Percentiles rank a stretch among this genome's conserved stretches.
Evolutionary conservation across 2,329 filamentous ascomycete genomes (phyloP).

Genomic region (Pseudopyrenochaeta lycopersici): DNA sequence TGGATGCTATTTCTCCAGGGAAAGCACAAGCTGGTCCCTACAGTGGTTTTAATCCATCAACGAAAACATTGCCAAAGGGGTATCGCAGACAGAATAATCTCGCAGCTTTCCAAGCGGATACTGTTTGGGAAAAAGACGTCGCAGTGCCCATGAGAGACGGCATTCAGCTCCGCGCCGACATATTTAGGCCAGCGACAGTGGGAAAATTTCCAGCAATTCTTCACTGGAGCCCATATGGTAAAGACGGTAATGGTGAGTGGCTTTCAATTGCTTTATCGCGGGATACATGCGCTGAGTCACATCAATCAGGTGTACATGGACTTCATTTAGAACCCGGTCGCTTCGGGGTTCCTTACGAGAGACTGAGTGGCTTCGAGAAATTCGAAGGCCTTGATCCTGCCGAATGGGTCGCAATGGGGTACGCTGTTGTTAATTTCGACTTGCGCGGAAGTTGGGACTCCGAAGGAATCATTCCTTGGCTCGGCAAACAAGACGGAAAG

Average conservation of each 20-base stretch:
- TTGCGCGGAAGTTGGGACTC: slow-evolving; percentile 31
- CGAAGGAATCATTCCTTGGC: slow-evolving; percentile 31
- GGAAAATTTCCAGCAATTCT: slow-evolving; percentile 53
- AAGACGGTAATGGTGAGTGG: slow-evolving; percentile 22
- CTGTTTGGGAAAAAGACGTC: neutral
- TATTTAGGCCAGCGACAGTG: slow-evolving; percentile 19
- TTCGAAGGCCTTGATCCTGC: slow-evolving; percentile 54
- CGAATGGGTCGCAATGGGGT: slow-evolving; percentile 38
- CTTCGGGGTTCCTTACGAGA: no score
- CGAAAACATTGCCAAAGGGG: no score
- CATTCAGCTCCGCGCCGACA: neutral
- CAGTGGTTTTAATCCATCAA: no score
- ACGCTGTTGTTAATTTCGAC: slow-evolving; percentile 42
- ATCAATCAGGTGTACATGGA: no score
- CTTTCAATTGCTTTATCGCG: no score
- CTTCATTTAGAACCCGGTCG: no score
- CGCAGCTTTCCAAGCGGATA: neutral
- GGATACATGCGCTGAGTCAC: no score
- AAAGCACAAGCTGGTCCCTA: no score
- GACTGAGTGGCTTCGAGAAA: slow-evolving; percentile 37
- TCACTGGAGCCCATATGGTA: slow-evolving; percentile 55
- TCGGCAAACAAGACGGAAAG: slow-evolving; percentile 1
- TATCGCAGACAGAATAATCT: no score
- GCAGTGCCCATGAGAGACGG: slow-evolving; percentile 3
- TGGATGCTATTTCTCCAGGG: no score